Percentiles rank a stretch among this genome's conserved stretches.
phyloP scores from a whole-genome alignment of 2,329 filamentous ascomycete genomes.

The Phialophora tarda region DNA sequence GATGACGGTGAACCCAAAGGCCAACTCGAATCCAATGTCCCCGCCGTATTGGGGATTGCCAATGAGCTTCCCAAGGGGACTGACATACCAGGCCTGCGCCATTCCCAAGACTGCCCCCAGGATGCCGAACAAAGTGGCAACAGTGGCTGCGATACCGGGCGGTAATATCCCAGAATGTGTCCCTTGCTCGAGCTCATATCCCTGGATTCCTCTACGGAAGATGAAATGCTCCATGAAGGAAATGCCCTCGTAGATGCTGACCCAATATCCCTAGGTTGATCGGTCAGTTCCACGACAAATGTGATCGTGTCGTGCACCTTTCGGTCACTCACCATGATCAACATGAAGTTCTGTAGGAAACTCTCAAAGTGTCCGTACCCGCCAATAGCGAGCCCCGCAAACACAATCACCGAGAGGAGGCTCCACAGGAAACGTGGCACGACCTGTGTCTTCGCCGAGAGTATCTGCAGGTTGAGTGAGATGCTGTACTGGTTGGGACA shows the following conservation, averaged over 20 bases:
- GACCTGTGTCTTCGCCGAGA: slow-evolving; percentile 62
- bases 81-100: slow-evolving; percentile 72
- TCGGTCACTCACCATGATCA: slow-evolving; percentile 48
- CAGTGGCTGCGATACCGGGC: slow-evolving; percentile 65
- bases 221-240: slow-evolving; percentile 64
- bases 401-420: slow-evolving; percentile 65
- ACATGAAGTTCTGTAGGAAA: slow-evolving; percentile 72
- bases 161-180: slow-evolving; percentile 61
- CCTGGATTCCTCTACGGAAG: slow-evolving; percentile 59
- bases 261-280: slow-evolving; percentile 69
- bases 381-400: slow-evolving; percentile 67
- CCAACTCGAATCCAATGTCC: slow-evolving; percentile 67
- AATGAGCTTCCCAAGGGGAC: slow-evolving; percentile 64
- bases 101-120: slow-evolving; percentile 68
- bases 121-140: slow-evolving; percentile 69
- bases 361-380: slow-evolving; percentile 66
- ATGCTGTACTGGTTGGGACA: slow-evolving; percentile 65
- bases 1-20: slow-evolving; percentile 63
- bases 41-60: too few relatives aligned
- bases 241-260: slow-evolving; percentile 68
- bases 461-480: slow-evolving; percentile 69
- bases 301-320: not conserved
- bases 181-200: slow-evolving; percentile 67
- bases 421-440: slow-evolving; percentile 71
- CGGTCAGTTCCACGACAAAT: not conserved